These are phyloP conservation scores for Apiospora hydei DNA, from an alignment of 2,329 filamentous ascomycete genomes.

Conservation along the genomic window DNA sequence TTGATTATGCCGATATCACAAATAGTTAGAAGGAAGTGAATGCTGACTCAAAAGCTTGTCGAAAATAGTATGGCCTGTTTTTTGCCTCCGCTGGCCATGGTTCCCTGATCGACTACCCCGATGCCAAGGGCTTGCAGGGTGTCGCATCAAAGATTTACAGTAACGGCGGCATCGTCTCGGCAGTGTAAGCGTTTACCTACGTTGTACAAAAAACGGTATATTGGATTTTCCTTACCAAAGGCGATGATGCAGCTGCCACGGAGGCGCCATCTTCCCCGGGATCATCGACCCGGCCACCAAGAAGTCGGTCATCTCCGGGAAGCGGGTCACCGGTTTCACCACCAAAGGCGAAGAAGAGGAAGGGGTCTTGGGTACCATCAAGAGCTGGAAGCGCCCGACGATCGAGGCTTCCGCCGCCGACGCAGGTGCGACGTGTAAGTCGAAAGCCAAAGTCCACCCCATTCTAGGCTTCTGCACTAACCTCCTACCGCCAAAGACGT, in stretches of 20 bases:
- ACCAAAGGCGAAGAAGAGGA: constrained; percentile 46
- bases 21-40: too few species aligned
- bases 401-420: constrained; percentile 44
- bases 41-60: background rate
- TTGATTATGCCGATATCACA: too few species aligned
- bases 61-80: constrained; percentile 45
- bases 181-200: constrained; percentile 39
- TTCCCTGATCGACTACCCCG: constrained; percentile 54
- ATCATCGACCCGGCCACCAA: constrained; percentile 42
- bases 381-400: constrained; percentile 41
- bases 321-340: constrained; percentile 49
- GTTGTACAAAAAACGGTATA: background rate
- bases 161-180: constrained; percentile 49
- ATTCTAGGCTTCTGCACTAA: background rate
- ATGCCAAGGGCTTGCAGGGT: constrained; percentile 47
- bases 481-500: background rate
- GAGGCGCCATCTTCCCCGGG: constrained; percentile 47
- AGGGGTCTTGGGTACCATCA: constrained; percentile 42
- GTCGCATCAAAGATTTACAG: constrained; percentile 50
- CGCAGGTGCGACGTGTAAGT: background rate
- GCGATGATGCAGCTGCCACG: constrained; percentile 37
- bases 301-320: constrained; percentile 47
- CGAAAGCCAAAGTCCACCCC: too few species aligned
- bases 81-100: constrained; percentile 54
- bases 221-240: too few species aligned